Evolutionary conservation across 441 rosid species (phyloP).

Genomic region (Jatropha multifida): DNA sequence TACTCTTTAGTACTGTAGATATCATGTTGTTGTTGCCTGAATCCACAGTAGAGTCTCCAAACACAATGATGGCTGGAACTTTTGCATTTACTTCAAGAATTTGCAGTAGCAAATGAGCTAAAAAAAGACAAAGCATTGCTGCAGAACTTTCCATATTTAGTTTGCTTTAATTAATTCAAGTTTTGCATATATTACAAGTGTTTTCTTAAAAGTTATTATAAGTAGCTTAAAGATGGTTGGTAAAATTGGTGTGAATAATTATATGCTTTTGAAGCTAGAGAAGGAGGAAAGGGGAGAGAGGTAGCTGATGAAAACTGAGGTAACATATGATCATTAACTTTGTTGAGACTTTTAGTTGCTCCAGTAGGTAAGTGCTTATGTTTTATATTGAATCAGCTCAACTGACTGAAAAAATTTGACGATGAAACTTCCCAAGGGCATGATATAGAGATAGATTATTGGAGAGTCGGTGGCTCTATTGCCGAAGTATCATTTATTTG

Average conservation of each 20-base stretch:
- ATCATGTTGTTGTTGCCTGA: constrained; percentile 70
- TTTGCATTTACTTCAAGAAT: constrained; percentile 32
- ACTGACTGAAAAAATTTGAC: neutral
- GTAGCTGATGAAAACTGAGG: neutral
- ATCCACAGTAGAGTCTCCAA: constrained; percentile 77
- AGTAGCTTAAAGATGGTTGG: constrained; percentile 22
- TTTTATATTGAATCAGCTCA: neutral
- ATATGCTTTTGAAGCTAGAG: neutral
- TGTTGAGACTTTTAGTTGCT: constrained; percentile 28
- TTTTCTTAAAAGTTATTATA: neutral
- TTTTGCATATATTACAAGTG: neutral
- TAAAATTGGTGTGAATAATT: constrained; percentile 31
- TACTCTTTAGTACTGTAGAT: constrained; percentile 46
- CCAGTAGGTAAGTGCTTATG: constrained; percentile 1
- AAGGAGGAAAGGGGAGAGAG: neutral
- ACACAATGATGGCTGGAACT: constrained; percentile 65
- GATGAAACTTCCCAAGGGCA: neutral
- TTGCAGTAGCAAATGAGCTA: constrained; percentile 35
- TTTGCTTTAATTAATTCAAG: neutral
- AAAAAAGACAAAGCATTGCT: constrained; percentile 20
- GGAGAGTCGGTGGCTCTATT: neutral
- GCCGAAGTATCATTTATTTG: neutral
- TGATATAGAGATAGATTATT: too few species aligned
- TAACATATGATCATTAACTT: neutral
- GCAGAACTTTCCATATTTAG: constrained; percentile 28